Evolutionary conservation across 2,329 filamentous ascomycete species (phyloP).

Genomic region (Aspergillus sp.): DNA sequence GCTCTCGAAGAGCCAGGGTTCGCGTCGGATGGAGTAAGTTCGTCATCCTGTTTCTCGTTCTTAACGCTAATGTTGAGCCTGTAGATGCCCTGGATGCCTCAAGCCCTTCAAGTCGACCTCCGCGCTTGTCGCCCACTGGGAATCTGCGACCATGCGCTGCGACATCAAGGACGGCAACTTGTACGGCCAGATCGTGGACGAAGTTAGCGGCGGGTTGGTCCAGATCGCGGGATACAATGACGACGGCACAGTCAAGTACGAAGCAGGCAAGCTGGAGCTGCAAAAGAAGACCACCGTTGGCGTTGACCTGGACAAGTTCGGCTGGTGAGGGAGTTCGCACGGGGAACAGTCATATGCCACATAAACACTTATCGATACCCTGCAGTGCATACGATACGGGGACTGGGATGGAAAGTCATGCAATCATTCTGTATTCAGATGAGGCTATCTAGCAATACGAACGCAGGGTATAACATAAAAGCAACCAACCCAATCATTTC

Average conservation of each 20-base stretch:
- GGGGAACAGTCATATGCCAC: no score
- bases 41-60: no score
- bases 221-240: constrained; percentile 30
- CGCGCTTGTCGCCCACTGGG: constrained; percentile 43
- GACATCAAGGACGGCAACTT: constrained; percentile 27
- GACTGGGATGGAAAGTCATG: neutral
- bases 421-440: neutral
- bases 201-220: constrained; percentile 40
- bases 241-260: constrained; percentile 37
- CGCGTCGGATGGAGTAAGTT: constrained; percentile 20
- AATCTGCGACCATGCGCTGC: constrained; percentile 37
- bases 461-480: neutral
- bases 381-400: no score
- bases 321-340: neutral
- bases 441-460: neutral
- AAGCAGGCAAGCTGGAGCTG: constrained; percentile 20
- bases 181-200: constrained; percentile 37
- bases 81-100: constrained; percentile 41
- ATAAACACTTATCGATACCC: no score
- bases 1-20: constrained; percentile 17
- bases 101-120: constrained; percentile 38
- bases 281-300: constrained; percentile 14
- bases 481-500: neutral
- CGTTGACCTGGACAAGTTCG: neutral
- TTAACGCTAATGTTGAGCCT: neutral